A percentile compares a stretch with the other conserved stretches of the same genome.
These are phyloP conservation scores for Naganishia randhawae DNA, from an alignment of 768 basidiomycete genomes.

Conservation along the genomic window DNA sequence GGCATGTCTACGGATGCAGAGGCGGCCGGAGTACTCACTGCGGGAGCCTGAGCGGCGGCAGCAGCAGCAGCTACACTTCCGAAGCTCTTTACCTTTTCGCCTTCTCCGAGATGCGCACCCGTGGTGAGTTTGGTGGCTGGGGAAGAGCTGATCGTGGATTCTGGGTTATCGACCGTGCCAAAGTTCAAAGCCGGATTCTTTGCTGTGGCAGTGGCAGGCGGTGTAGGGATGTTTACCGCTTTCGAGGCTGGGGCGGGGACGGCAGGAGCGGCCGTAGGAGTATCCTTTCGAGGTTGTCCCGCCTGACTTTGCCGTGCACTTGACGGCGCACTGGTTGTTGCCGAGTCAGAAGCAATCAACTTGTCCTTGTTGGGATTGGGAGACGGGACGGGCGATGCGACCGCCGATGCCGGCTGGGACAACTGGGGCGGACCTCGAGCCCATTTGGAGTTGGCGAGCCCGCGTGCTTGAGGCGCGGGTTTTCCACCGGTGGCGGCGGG, in stretches of 20 bases:
- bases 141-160: slow-evolving; percentile 74
- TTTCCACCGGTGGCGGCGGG: slow-evolving; percentile 67
- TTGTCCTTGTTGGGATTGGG: slow-evolving; percentile 54
- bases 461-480: slow-evolving; percentile 46
- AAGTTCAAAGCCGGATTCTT: slow-evolving; percentile 60
- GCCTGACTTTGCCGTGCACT: slow-evolving; percentile 20
- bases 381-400: slow-evolving; percentile 62
- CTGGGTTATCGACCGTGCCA: slow-evolving; percentile 80
- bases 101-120: slow-evolving; percentile 58
- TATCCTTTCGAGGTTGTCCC: slow-evolving; percentile 9
- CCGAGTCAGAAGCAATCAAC: slow-evolving; percentile 42
- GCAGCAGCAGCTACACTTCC: slow-evolving; percentile 66
- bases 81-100: slow-evolving; percentile 75
- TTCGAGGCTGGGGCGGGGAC: slow-evolving; percentile 13
- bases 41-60: slow-evolving; percentile 26
- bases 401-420: slow-evolving; percentile 70
- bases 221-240: slow-evolving; percentile 9
- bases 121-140: slow-evolving; percentile 64
- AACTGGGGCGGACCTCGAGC: slow-evolving; percentile 73
- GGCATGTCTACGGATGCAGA: slow-evolving; percentile 9
- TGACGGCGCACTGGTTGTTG: slow-evolving; percentile 26
- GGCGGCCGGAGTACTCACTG: neutral
- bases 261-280: neutral
- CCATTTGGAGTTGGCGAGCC: slow-evolving; percentile 66
- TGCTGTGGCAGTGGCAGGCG: neutral